Percentiles rank a stretch among this genome's conserved stretches.
phyloP scores from a whole-genome alignment of 2,329 filamentous ascomycete genomes.

The Epichloe glyceriae region DNA sequence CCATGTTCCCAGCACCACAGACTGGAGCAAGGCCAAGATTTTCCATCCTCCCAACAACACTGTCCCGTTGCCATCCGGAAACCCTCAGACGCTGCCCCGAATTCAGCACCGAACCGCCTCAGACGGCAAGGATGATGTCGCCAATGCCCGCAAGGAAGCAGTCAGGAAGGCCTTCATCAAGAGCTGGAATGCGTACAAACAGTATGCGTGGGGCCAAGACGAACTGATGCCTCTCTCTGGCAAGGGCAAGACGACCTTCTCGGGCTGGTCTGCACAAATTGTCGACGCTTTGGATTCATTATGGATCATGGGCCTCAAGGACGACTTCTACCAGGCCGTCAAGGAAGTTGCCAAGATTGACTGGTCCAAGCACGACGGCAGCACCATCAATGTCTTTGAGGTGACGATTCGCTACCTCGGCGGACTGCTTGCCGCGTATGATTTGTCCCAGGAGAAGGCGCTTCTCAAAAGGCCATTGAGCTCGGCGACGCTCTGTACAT shows the following conservation, averaged over 20 bases:
- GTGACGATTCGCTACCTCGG: conserved; percentile 45
- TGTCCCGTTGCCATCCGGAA: conserved; percentile 22
- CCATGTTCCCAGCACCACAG: conserved; percentile 24
- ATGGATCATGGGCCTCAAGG: conserved; percentile 44
- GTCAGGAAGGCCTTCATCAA: conserved; percentile 28
- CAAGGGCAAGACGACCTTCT: conserved; percentile 33
- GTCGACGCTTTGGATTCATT: conserved; percentile 47
- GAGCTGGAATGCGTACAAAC: conserved; percentile 39
- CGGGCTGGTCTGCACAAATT: conserved; percentile 44
- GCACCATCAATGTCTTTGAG: conserved; percentile 45
- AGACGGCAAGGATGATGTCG: conserved; percentile 24
- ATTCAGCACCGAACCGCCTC: conserved; percentile 28
- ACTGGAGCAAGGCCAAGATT: conserved; percentile 23
- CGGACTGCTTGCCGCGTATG: conserved; percentile 38
- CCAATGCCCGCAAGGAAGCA: conserved; percentile 22
- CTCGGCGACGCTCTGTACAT: conserved; percentile 40
- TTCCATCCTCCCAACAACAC: conserved; percentile 20
- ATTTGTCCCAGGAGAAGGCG: conserved; percentile 32
- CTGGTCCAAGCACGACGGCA: conserved; percentile 33
- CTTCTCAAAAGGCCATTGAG: conserved; percentile 39
- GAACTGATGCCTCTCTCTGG: conserved; percentile 39
- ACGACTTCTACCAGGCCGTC: conserved; percentile 42
- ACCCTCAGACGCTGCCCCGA: conserved; percentile 21
- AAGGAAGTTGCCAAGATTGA: conserved; percentile 36
- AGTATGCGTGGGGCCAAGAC: conserved; percentile 42